These are phyloP conservation scores for Zarea fungicola DNA, from an alignment of 2,329 filamentous ascomycete genomes.

Conservation along the genomic window DNA sequence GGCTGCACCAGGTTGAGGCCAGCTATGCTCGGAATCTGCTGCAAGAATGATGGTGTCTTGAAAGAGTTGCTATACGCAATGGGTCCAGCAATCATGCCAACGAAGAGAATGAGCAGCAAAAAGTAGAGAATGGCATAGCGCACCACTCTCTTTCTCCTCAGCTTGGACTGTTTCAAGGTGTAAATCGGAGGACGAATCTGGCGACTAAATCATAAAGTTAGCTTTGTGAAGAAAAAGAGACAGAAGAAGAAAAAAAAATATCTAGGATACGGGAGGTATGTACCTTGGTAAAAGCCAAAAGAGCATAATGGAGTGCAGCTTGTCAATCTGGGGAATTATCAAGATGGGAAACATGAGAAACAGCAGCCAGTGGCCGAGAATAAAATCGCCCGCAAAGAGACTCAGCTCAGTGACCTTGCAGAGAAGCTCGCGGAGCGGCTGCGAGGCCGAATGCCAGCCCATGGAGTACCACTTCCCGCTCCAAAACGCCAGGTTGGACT, in stretches of 20 bases:
- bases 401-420: conserved; percentile 98
- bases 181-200: conserved; percentile 99
- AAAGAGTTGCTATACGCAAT: conserved; percentile 34
- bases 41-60: background rate
- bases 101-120: conserved; percentile 72
- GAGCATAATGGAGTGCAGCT: conserved; percentile 93
- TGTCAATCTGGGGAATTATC: conserved; percentile 83
- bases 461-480: conserved; percentile 99
- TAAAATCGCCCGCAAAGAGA: conserved; percentile 92
- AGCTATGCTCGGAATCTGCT: background rate
- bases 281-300: conserved; percentile 99
- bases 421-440: conserved; percentile 92
- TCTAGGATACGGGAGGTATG: conserved; percentile 34
- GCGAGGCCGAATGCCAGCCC: conserved; percentile 94
- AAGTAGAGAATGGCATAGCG: conserved; percentile 96
- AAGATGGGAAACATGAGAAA: conserved; percentile 90
- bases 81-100: conserved; percentile 76
- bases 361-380: conserved; percentile 82
- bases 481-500: conserved; percentile 98
- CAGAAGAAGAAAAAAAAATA: too few species aligned
- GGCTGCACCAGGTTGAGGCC: background rate
- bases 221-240: background rate
- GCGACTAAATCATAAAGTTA: conserved; percentile 54
- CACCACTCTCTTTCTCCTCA: conserved; percentile 84
- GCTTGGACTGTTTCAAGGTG: conserved; percentile 96